These are phyloP conservation scores for Yamadazyma siamensis DNA, from an alignment of 1,139 yeast genomes.

Conservation along the genomic window DNA sequence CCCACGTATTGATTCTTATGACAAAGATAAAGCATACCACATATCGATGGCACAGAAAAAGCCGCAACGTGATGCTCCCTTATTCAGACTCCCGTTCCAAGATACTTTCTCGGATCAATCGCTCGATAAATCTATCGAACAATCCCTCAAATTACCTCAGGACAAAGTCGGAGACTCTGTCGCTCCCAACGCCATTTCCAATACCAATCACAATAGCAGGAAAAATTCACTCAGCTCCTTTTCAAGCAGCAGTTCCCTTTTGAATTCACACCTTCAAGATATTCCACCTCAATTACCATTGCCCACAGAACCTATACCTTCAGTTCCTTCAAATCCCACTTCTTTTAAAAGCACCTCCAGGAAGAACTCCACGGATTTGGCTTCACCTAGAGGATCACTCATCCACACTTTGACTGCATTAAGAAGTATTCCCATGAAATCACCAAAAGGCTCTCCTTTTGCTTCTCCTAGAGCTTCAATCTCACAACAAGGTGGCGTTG, in stretches of 20 bases:
- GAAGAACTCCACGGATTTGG: conserved; percentile 34
- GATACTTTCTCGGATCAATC: conserved; percentile 22
- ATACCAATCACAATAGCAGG: conserved; percentile 12
- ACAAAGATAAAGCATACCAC: conserved; percentile 12
- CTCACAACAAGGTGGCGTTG: conserved; percentile 19
- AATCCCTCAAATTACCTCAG: conserved; percentile 11
- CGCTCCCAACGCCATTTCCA: conserved; percentile 4
- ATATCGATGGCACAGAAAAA: conserved; percentile 23
- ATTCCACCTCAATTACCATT: conserved; percentile 55
- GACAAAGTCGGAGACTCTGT: conserved; percentile 18
- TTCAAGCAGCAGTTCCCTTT: conserved; percentile 25
- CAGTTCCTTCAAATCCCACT: conserved; percentile 35
- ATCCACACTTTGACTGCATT: conserved; percentile 42
- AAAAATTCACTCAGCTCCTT: conserved; percentile 30
- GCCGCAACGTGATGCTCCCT: conserved; percentile 36
- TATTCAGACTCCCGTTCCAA: conserved; percentile 65
- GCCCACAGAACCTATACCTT: conserved; percentile 52
- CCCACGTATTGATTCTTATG: not conserved
- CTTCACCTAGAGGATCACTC: conserved; percentile 43
- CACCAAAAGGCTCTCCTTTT: conserved; percentile 43
- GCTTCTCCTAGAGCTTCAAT: conserved; percentile 49
- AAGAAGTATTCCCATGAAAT: conserved; percentile 36
- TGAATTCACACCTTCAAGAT: conserved; percentile 35
- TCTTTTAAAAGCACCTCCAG: conserved; percentile 36
- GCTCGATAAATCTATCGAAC: conserved; percentile 6